Evolutionary conservation across 768 basidiomycete genomes (phyloP).

Genomic region (Hemileccinum rubropunctum): DNA sequence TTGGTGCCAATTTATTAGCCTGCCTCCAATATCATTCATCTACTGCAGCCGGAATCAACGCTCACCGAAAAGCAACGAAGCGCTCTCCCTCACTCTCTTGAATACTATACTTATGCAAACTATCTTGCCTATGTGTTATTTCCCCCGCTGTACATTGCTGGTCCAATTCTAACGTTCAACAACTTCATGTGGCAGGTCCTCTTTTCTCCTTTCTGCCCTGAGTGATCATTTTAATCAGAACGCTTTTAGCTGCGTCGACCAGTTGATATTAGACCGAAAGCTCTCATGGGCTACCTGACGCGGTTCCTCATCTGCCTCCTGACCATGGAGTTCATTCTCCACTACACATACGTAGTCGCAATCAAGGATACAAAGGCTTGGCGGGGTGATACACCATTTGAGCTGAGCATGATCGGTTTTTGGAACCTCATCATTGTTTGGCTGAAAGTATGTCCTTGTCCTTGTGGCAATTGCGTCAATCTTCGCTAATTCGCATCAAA

Average conservation of each 20-base stretch:
- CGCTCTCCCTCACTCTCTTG: slow-evolving; percentile 48
- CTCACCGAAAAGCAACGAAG: slow-evolving; percentile 62
- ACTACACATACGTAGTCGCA: slow-evolving; percentile 95
- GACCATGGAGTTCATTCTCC: slow-evolving; percentile 88
- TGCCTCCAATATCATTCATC: slow-evolving; percentile 4
- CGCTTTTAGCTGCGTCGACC: slow-evolving; percentile 58
- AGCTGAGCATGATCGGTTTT: slow-evolving; percentile 91
- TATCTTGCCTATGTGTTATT: slow-evolving; percentile 89
- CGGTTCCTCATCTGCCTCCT: slow-evolving; percentile 72
- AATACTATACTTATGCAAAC: slow-evolving; percentile 64
- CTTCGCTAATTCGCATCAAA: neutral
- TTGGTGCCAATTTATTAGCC: slow-evolving; percentile 23
- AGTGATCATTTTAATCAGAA: neutral
- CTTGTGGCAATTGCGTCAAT: neutral
- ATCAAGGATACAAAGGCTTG: slow-evolving; percentile 90
- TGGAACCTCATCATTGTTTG: slow-evolving; percentile 97
- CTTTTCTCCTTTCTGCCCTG: neutral
- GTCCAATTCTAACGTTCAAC: slow-evolving; percentile 95
- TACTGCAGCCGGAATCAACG: slow-evolving; percentile 25
- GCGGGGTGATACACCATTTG: slow-evolving; percentile 70
- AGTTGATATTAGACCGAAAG: slow-evolving; percentile 37
- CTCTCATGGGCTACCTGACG: slow-evolving; percentile 53
- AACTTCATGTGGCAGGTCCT: slow-evolving; percentile 92
- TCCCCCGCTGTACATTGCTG: slow-evolving; percentile 91
- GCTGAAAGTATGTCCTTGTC: slow-evolving; percentile 70